These are phyloP conservation scores for Beauveria pseudobassiana DNA, from an alignment of 2,329 filamentous ascomycete genomes.

Conservation along the genomic window DNA sequence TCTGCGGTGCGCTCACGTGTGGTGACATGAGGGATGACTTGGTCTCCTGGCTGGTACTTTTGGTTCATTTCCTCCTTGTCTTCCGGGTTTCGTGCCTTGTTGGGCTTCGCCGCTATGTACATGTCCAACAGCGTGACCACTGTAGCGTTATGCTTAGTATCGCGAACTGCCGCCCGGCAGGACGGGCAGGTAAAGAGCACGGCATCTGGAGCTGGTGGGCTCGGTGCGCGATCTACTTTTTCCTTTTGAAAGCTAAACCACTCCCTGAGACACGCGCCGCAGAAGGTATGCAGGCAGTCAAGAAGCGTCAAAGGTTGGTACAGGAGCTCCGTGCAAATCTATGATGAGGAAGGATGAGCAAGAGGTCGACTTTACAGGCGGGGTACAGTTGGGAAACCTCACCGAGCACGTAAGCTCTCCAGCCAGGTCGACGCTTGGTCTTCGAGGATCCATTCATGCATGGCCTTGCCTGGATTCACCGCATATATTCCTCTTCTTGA, in stretches of 20 bases:
- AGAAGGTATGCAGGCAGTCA: slow-evolving; percentile 93
- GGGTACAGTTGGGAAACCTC: slow-evolving; percentile 32
- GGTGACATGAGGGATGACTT: slow-evolving; percentile 61
- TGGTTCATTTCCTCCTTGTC: slow-evolving; percentile 71
- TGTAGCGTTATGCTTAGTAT: slow-evolving; percentile 83
- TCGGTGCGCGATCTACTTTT: slow-evolving; percentile 43
- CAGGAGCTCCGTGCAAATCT: slow-evolving; percentile 96
- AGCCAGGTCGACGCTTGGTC: slow-evolving; percentile 64
- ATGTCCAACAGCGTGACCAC: slow-evolving; percentile 87
- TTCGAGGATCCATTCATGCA: slow-evolving; percentile 45
- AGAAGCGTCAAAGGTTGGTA: slow-evolving; percentile 87
- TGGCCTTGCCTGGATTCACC: slow-evolving; percentile 12
- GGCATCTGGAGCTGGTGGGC: slow-evolving; percentile 39
- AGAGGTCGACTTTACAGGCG: background rate
- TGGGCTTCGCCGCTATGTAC: slow-evolving; percentile 73
- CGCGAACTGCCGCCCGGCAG: slow-evolving; percentile 79
- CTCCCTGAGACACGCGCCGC: slow-evolving; percentile 88
- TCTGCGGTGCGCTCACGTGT: slow-evolving; percentile 43
- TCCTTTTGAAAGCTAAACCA: slow-evolving; percentile 83
- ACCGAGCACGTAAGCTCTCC: slow-evolving; percentile 94
- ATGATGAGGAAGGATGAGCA: slow-evolving; percentile 6
- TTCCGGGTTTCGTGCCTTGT: slow-evolving; percentile 56
- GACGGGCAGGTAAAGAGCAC: slow-evolving; percentile 78
- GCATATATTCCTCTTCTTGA: background rate
- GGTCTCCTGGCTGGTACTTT: slow-evolving; percentile 75